A percentile compares a stretch with the other conserved stretches of the same genome.
Evolutionary conservation across 495 filamentous ascomycete species (phyloP).

Genomic region (Cudoniella acicularis): DNA sequence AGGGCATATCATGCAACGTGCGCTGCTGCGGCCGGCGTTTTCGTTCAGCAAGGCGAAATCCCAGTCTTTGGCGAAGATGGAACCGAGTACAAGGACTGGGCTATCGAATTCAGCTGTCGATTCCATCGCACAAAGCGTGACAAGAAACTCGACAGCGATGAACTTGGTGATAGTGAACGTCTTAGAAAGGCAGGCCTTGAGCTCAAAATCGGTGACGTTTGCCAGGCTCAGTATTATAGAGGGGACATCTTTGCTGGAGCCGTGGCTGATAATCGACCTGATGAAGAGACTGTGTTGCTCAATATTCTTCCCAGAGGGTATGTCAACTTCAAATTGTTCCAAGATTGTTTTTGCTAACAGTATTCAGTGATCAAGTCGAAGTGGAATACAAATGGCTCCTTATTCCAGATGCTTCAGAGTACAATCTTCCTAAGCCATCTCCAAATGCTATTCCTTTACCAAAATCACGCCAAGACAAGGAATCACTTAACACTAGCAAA

Average conservation of each 20-base stretch:
- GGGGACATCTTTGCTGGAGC: constrained; percentile 87
- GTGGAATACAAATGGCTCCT: constrained; percentile 78
- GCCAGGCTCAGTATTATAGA: constrained; percentile 83
- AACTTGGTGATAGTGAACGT: constrained; percentile 65
- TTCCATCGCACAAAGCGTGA: constrained; percentile 87
- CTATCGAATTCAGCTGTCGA: constrained; percentile 88
- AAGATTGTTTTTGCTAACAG: constrained; percentile 31
- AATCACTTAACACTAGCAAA: constrained; percentile 52
- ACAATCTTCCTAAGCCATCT: constrained; percentile 60
- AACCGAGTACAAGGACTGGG: constrained; percentile 82
- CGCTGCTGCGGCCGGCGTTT: constrained; percentile 84
- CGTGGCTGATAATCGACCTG: constrained; percentile 79
- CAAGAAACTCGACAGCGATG: constrained; percentile 60
- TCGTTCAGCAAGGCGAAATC: constrained; percentile 79
- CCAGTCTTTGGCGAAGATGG: constrained; percentile 90
- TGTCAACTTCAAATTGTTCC: constrained; percentile 28
- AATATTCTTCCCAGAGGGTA: constrained; percentile 83
- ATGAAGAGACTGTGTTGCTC: constrained; percentile 70
- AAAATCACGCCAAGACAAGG: constrained; percentile 49
- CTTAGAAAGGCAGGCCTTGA: constrained; percentile 65
- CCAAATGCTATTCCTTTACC: constrained; percentile 54
- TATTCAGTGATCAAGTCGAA: constrained; percentile 52
- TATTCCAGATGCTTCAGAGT: constrained; percentile 60
- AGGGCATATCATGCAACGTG: constrained; percentile 94
- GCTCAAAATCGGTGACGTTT: constrained; percentile 68